A percentile compares a stretch with the other conserved stretches of the same genome.
Conservation (phyloP, 164 flowering plant species). For the Vitis amurensis region DNA sequence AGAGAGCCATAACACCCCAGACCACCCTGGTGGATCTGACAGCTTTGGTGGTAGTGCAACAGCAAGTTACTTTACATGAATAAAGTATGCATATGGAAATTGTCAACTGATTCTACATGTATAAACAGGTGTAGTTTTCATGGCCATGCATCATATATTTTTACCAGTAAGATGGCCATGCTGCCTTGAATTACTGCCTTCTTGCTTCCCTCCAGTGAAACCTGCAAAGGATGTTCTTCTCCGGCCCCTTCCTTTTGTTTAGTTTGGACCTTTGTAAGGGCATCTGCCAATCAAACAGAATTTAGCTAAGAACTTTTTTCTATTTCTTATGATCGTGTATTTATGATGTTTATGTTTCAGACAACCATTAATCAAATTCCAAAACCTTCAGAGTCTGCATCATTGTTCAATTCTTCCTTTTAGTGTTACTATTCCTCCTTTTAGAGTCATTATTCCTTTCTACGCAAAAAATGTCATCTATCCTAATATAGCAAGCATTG, state of each 20-base stretch:
- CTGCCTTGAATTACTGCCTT: constrained; percentile 86
- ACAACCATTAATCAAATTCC: neutral
- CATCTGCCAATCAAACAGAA: constrained; percentile 48
- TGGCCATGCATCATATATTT: neutral
- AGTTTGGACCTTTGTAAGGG: constrained; percentile 45
- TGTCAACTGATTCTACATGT: neutral
- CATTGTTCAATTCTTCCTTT: neutral
- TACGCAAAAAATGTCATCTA: no score
- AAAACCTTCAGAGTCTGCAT: no score
- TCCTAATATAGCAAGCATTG: no score
- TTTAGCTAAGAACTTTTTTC: constrained; percentile 1
- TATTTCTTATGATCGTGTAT: neutral
- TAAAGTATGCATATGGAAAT: neutral
- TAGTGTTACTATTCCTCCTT: neutral
- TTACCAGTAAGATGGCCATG: constrained; percentile 83
- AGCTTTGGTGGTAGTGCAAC: no score
- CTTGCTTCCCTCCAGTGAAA: constrained; percentile 74
- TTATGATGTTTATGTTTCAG: neutral
- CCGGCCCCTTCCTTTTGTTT: constrained; percentile 42
- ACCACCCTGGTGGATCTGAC: neutral
- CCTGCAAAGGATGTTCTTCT: constrained; percentile 54
- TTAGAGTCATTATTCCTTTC: no score
- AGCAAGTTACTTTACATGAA: neutral
- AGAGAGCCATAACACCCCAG: neutral
- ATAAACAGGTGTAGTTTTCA: neutral